Evolutionary conservation across 495 filamentous ascomycete genomes (phyloP).

Genomic region (Aspergillus incahuasiensis): DNA sequence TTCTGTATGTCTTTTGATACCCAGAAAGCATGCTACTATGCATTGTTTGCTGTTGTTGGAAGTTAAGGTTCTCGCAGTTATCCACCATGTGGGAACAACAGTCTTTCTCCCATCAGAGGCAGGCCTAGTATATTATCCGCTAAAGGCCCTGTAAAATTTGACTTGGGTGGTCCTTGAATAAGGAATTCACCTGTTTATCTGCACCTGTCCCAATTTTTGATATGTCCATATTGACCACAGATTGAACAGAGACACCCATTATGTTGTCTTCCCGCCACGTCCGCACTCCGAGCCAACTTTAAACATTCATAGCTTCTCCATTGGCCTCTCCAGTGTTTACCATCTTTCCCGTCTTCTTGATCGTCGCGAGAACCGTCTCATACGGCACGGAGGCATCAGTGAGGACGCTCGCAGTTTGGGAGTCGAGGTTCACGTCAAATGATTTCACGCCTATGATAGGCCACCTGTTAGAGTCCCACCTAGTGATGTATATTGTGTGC

Average conservation of each 20-base stretch:
- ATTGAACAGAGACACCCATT: not conserved
- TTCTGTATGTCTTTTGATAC: constrained; percentile 27
- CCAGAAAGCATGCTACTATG: constrained; percentile 25
- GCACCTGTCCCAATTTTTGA: too few species aligned
- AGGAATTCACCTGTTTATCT: too few species aligned
- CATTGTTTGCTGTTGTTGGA: not conserved
- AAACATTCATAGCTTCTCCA: constrained; percentile 37
- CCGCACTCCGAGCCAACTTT: not conserved
- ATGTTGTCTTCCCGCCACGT: not conserved
- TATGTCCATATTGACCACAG: constrained; percentile 1
- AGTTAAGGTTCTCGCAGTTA: not conserved
- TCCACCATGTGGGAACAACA: not conserved
- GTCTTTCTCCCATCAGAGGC: too few species aligned
- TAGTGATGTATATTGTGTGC: not conserved
- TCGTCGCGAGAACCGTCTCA: constrained; percentile 76
- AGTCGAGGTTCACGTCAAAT: constrained; percentile 81
- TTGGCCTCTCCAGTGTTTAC: constrained; percentile 70
- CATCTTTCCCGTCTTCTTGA: constrained; percentile 93
- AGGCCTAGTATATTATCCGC: too few species aligned
- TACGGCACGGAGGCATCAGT: constrained; percentile 63
- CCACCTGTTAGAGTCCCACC: not conserved
- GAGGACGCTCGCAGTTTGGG: constrained; percentile 69
- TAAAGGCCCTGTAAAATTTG: too few species aligned
- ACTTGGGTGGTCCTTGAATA: too few species aligned
- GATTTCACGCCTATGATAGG: constrained; percentile 66